phyloP scores from a whole-genome alignment of 345 rosid genomes.

The Eucalyptus cloeziana region DNA sequence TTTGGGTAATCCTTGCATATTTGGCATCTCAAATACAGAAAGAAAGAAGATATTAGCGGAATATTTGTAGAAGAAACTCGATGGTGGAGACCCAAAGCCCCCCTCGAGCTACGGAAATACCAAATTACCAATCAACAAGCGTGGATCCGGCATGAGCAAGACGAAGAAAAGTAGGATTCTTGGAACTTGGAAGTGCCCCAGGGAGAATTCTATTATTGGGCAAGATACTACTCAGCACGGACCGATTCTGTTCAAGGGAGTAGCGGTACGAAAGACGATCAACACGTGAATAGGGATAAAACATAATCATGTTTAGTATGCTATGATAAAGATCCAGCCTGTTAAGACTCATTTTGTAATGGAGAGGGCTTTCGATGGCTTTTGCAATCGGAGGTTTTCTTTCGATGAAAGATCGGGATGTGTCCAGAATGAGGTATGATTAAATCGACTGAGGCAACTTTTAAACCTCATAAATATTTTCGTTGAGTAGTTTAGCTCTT shows the following conservation, averaged over 20 bases:
- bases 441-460: not conserved
- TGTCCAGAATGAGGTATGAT: not conserved
- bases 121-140: not conserved
- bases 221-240: not conserved
- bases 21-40: not conserved
- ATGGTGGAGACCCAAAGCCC: not conserved
- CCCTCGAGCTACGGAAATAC: not conserved
- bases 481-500: not conserved
- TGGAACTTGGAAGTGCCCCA: not conserved
- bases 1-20: not conserved
- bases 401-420: not conserved
- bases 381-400: not conserved
- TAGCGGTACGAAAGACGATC: accelerated
- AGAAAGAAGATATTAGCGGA: not conserved
- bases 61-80: not conserved
- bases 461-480: not conserved
- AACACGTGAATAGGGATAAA: not conserved
- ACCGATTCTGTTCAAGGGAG: not conserved
- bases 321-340: not conserved
- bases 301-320: not conserved
- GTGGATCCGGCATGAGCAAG: not conserved
- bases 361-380: not conserved
- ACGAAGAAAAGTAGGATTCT: not conserved
- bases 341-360: not conserved
- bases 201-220: not conserved